A percentile compares a stretch with the other conserved stretches of the same genome.
phyloP scores from a whole-genome alignment of 805 yeast genomes.

The Candida cerambycidarum region DNA sequence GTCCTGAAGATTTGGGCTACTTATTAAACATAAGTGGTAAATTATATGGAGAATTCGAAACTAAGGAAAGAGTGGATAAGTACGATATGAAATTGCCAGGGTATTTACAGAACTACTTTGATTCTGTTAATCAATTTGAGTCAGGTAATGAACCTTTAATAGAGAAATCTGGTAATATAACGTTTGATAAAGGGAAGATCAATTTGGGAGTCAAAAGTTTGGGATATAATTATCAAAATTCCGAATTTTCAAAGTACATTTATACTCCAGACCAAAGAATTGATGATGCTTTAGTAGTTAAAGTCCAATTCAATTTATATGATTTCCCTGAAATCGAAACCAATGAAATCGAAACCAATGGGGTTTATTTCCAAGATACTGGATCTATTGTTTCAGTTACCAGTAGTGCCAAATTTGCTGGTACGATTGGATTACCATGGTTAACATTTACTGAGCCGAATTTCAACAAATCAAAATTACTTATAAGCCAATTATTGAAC shows the following conservation, averaged over 20 bases:
- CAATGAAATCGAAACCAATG: constrained; percentile 52
- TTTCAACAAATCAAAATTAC: constrained; percentile 46
- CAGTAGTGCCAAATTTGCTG: constrained; percentile 62
- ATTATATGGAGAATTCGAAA: constrained; percentile 31
- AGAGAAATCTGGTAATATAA: constrained; percentile 27
- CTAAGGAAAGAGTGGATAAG: not conserved
- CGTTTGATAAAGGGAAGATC: constrained; percentile 27
- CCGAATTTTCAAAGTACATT: constrained; percentile 17
- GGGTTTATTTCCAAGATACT: constrained; percentile 63
- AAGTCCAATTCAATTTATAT: constrained; percentile 26
- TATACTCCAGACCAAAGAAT: constrained; percentile 14
- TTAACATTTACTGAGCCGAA: constrained; percentile 41
- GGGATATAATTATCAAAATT: constrained; percentile 24
- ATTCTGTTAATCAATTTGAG: constrained; percentile 22
- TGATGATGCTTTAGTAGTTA: constrained; percentile 37
- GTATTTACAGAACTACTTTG: constrained; percentile 31
- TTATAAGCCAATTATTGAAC: constrained; percentile 46
- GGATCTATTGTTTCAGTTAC: constrained; percentile 64
- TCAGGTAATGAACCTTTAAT: constrained; percentile 1
- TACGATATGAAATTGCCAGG: constrained; percentile 26
- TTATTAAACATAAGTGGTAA: constrained; percentile 37
- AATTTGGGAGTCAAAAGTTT: constrained; percentile 21
- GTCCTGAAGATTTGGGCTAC: constrained; percentile 21
- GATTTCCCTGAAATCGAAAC: constrained; percentile 50
- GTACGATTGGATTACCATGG: constrained; percentile 62